Base-by-base conservation (phyloP, 805 yeast species). In the Starmerella bacillaris region DNA sequence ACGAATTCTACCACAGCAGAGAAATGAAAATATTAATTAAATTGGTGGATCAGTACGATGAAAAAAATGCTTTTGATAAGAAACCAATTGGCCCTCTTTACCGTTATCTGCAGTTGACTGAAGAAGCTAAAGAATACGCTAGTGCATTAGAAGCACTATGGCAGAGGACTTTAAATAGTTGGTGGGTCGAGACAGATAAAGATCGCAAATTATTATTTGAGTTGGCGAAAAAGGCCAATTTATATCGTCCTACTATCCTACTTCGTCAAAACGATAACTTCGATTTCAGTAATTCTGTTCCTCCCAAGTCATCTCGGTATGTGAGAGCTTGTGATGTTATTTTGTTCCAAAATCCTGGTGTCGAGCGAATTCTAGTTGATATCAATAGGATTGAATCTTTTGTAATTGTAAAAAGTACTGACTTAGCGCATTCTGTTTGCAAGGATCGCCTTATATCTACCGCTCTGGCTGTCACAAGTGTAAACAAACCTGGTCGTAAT, bases 1-100 rank as follows among this genome's bases (percentile, higher is more conserved):
- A n/a, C 9, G 14, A 18, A n/a, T 9, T 9, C n/a, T 14, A 27
- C 14, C 16, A 9, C 14, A 9, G n/a, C n/a, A 27, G 14, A n/a
- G 14, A 9, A 27, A 14, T 9, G 30, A 9, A 27, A 18, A 27
- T 9, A 9, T 9, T 9, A 22, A 22, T 11, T 11, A 22, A n/a
- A 22, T 11, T 11, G 26, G n/a, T 11, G n/a, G 26, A 11, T 11
- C 11, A n/a, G n/a, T 11, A 22, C n/a, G 26, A n/a, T n/a, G n/a
- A 22, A 22, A 22, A n/a, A 11, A 22, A n/a, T n/a, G 26, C 26
- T 22, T 22, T 11, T 11, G 29, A 15, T 5, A 5, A 16, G 8
- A n/a, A n/a, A 24, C 92, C 93, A 0, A 53, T 75, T 14, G 96
- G 96, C 0, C 98, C 98, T 0, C 42, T 86, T 2, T 94, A 94